A percentile compares a stretch with the other conserved stretches of the same genome.
Evolutionary conservation across 441 rosid genomes (phyloP).

Genomic region (Dalechampia spathulata): DNA sequence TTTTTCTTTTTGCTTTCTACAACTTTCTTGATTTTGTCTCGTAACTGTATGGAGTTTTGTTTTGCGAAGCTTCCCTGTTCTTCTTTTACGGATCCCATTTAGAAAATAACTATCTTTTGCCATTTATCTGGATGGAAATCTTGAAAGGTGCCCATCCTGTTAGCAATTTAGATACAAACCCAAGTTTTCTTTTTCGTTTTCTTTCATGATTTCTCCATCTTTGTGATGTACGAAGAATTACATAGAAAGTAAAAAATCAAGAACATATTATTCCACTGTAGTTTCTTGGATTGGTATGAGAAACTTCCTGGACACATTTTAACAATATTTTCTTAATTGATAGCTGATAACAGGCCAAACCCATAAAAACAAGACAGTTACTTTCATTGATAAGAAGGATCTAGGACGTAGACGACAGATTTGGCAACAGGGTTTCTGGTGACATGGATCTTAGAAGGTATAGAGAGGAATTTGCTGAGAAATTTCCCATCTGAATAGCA

Average conservation of each 20-base stretch:
- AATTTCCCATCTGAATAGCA: constrained; percentile 7
- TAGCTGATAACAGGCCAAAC: not conserved
- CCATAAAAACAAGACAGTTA: not conserved
- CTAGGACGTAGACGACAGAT: not conserved
- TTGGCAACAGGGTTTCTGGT: not conserved
- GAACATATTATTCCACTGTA: not conserved
- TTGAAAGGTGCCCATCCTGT: not conserved
- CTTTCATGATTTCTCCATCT: not conserved
- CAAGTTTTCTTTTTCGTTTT: not conserved
- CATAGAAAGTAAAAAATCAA: not conserved
- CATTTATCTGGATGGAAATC: too few relatives aligned
- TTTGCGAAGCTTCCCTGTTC: constrained; percentile 5
- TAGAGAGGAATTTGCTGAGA: constrained; percentile 6
- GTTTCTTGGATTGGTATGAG: constrained; percentile 7
- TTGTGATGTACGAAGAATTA: not conserved
- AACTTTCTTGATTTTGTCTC: not conserved
- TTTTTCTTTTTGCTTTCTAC: constrained; percentile 1
- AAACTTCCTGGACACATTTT: constrained; percentile 7
- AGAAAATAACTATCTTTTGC: too few relatives aligned
- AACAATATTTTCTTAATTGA: not conserved
- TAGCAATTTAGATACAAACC: not conserved
- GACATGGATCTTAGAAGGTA: too few relatives aligned
- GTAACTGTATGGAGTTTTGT: not conserved
- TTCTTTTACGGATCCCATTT: not conserved
- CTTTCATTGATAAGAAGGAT: not conserved